Conservation (phyloP, 1,284 basidiomycete species). For the Trichosporon asahii region DNA sequence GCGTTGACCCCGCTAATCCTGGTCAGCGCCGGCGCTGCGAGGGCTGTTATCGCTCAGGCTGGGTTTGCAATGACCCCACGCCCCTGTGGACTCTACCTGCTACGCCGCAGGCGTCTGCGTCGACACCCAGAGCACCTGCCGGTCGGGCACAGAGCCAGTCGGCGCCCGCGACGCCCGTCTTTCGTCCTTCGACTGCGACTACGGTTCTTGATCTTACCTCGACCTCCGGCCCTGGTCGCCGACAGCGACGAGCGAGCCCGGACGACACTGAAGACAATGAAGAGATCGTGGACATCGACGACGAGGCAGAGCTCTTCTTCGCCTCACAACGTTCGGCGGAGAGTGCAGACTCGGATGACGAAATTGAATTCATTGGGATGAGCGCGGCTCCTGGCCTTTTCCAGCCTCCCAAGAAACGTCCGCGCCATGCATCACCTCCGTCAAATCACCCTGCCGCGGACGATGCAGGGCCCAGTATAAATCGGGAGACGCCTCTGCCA, state of each 20-base stretch:
- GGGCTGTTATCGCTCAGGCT: neutral
- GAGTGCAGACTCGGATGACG: neutral
- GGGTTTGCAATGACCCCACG: neutral
- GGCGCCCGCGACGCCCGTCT: too few species aligned
- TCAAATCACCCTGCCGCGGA: too few species aligned
- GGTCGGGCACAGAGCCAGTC: too few species aligned
- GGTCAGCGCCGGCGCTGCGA: neutral
- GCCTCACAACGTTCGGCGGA: neutral
- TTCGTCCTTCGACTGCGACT: neutral
- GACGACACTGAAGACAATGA: neutral
- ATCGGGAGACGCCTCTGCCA: too few species aligned
- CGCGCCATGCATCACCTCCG: too few species aligned
- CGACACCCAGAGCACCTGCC: neutral
- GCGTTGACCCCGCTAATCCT: neutral
- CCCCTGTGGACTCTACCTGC: neutral
- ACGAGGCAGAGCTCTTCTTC: neutral
- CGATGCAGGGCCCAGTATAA: too few species aligned
- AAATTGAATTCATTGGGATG: neutral
- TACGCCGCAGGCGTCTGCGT: neutral
- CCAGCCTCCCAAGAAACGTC: too few species aligned
- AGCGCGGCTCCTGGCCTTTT: neutral
- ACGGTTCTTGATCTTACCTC: neutral
- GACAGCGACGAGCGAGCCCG: neutral
- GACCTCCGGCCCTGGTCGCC: neutral
- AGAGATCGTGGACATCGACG: neutral